Evolutionary conservation across 2,329 filamentous ascomycete species (phyloP).

Genomic region (Diaporthe ampelina): DNA sequence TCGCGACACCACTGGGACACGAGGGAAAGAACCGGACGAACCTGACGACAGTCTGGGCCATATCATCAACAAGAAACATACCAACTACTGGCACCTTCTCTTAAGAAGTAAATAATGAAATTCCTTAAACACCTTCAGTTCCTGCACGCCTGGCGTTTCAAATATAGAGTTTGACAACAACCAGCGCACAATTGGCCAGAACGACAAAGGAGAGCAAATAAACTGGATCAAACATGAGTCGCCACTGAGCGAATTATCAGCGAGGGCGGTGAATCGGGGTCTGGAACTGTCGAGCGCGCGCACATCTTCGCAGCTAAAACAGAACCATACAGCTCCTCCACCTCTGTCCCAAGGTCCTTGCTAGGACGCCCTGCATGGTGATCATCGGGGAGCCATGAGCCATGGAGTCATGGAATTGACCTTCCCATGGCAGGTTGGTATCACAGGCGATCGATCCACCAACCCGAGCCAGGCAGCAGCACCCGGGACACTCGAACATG

Average conservation of each 20-base stretch:
- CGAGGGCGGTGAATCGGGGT: slow-evolving; percentile 14
- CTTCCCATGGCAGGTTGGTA: too few relatives aligned
- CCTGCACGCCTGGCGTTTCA: background rate
- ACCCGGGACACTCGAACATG: background rate
- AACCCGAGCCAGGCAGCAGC: background rate
- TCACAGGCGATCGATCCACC: background rate
- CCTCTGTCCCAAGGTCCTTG: background rate
- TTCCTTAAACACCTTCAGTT: background rate
- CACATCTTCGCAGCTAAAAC: background rate
- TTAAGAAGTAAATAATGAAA: background rate
- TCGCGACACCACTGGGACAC: background rate
- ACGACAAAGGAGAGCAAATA: background rate
- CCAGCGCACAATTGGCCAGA: slow-evolving; percentile 7
- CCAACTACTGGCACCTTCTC: background rate
- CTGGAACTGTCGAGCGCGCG: slow-evolving; percentile 15
- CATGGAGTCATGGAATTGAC: background rate
- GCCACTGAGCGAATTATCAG: slow-evolving; percentile 17
- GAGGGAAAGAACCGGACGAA: background rate
- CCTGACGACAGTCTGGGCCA: background rate
- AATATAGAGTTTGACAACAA: slow-evolving; percentile 10
- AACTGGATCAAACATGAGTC: slow-evolving; percentile 26
- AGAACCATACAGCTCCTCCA: background rate
- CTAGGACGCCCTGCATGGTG: too few relatives aligned
- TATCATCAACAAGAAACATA: background rate
- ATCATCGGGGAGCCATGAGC: too few relatives aligned